A percentile compares a stretch with the other conserved stretches of the same genome.
These are phyloP conservation scores for Chlamydomonas incerta DNA, from an alignment of 139 green algal species.

Conservation along the genomic window DNA sequence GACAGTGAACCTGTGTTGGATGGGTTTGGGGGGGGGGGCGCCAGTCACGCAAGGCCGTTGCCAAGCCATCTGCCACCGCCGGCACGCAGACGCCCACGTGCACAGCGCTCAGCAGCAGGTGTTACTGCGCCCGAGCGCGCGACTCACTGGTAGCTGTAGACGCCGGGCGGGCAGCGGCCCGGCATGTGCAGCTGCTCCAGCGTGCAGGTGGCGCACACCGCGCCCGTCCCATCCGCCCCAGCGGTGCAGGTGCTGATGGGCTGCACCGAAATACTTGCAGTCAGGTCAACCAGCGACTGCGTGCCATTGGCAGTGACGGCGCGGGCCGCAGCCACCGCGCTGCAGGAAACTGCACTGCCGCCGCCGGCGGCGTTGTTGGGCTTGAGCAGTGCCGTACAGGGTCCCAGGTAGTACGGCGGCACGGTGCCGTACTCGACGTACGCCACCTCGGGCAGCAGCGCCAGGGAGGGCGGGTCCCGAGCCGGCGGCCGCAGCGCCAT, in stretches of 20 bases:
- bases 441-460: not conserved
- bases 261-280: not conserved
- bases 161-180: conserved; percentile 18
- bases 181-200: conserved; percentile 11
- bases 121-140: no score
- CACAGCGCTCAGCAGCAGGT: no score
- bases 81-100: no score
- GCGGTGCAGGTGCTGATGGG: not conserved
- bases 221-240: not conserved
- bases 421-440: conserved; percentile 29
- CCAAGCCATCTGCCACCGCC: no score
- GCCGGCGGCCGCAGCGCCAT: not conserved
- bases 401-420: conserved; percentile 5
- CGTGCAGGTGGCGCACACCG: not conserved
- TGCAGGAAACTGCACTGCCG: not conserved
- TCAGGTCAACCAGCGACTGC: not conserved
- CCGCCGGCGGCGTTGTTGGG: no score
- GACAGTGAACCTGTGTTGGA: conserved; percentile 42
- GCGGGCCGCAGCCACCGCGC: not conserved
- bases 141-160: conserved; percentile 29
- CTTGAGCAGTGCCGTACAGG: not conserved
- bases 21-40: no score
- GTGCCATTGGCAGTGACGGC: not conserved
- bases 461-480: not conserved
- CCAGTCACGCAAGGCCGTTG: no score